Evolutionary conservation across 108 stramenopile genomes (phyloP).

Genomic region (Cyclotella cryptica): DNA sequence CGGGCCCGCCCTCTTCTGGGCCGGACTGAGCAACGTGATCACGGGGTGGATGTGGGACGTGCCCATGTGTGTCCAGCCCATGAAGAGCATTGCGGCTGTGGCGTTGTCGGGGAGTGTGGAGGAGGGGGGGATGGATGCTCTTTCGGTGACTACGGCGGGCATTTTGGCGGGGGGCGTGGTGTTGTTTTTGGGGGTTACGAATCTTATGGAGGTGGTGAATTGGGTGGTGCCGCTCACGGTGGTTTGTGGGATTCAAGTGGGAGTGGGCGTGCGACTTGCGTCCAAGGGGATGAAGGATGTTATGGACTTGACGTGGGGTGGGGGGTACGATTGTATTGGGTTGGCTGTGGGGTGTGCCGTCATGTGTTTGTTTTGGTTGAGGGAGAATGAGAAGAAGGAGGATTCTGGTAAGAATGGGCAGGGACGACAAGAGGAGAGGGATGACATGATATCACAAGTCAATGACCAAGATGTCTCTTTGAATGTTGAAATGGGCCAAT

Average conservation of each 20-base stretch:
- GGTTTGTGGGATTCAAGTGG: constrained; percentile 82
- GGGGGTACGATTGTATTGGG: constrained; percentile 63
- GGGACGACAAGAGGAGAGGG: not conserved
- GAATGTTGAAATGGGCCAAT: constrained; percentile 11
- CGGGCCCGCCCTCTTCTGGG: constrained; percentile 76
- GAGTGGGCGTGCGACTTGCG: constrained; percentile 75
- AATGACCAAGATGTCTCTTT: not conserved
- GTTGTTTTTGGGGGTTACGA: constrained; percentile 63
- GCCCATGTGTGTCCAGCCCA: constrained; percentile 91
- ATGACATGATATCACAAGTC: not conserved
- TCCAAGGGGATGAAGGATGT: constrained; percentile 70
- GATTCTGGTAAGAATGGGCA: not conserved
- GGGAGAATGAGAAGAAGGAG: constrained; percentile 23
- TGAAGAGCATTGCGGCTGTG: constrained; percentile 87
- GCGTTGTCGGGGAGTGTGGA: constrained; percentile 56
- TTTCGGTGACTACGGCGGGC: constrained; percentile 72
- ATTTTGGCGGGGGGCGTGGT: constrained; percentile 70
- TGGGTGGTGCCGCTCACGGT: constrained; percentile 71
- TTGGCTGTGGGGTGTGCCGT: constrained; percentile 56
- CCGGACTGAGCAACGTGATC: constrained; percentile 70
- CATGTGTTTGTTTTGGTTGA: constrained; percentile 55
- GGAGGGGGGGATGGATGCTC: constrained; percentile 46
- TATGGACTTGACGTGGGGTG: constrained; percentile 56
- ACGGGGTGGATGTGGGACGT: constrained; percentile 77
- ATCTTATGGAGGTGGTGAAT: constrained; percentile 79